Percentiles rank a stretch among this genome's conserved stretches.
These are phyloP conservation scores for Leccinum variabile DNA, from an alignment of 1,284 basidiomycete species.

Conservation along the genomic window DNA sequence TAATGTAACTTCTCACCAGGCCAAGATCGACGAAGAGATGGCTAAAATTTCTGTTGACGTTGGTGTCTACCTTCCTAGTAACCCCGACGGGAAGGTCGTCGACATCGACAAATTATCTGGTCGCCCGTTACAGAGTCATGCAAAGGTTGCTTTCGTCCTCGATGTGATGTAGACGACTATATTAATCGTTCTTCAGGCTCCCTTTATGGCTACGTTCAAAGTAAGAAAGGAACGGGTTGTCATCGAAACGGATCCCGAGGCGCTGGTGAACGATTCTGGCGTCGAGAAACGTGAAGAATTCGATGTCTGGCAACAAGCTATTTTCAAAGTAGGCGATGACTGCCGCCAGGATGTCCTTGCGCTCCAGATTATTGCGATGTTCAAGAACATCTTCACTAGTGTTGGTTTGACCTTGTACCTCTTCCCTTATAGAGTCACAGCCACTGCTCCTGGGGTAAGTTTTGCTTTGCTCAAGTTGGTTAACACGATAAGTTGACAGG, in stretches of 20 bases:
- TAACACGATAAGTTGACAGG: conserved; percentile 1
- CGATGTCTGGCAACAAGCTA: conserved; percentile 97
- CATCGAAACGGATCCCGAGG: conserved; percentile 65
- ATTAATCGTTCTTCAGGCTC: conserved; percentile 61
- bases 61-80: conserved; percentile 96
- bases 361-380: conserved; percentile 97
- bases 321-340: conserved; percentile 99
- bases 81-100: conserved; percentile 94
- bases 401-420: conserved; percentile 92
- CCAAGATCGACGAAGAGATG: conserved; percentile 99
- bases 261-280: conserved; percentile 59
- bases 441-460: conserved; percentile 89
- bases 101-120: conserved; percentile 98
- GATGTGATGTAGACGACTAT: not conserved
- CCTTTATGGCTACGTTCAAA: conserved; percentile 99
- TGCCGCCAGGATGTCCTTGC: conserved; percentile 98
- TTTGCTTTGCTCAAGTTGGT: conserved; percentile 2
- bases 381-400: conserved; percentile 94
- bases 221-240: conserved; percentile 80
- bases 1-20: conserved; percentile 46
- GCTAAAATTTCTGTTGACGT: conserved; percentile 90
- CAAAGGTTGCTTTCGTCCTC: conserved; percentile 64
- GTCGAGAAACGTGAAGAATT: conserved; percentile 64
- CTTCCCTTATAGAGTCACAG: conserved; percentile 96
- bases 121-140: conserved; percentile 94